These are phyloP conservation scores for Aspergillus sparsus DNA, from an alignment of 495 filamentous ascomycete genomes.

Conservation along the genomic window DNA sequence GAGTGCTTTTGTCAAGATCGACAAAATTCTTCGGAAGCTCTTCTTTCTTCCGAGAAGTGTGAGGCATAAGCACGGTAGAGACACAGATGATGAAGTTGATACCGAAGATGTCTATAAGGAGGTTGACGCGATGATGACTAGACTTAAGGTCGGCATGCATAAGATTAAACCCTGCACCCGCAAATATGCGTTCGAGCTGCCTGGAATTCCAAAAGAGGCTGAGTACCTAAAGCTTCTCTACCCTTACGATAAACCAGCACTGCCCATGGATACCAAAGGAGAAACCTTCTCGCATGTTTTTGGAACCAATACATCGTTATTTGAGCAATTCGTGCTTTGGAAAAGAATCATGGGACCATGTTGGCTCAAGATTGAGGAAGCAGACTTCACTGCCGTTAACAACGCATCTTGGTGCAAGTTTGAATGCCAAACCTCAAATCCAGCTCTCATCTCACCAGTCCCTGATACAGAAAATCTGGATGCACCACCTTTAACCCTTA, in stretches of 20 bases:
- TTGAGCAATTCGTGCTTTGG: conserved; percentile 98
- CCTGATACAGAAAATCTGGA: conserved; percentile 77
- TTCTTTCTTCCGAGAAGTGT: conserved; percentile 87
- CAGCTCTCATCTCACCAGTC: conserved; percentile 66
- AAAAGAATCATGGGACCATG: conserved; percentile 98
- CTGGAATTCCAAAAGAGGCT: conserved; percentile 80
- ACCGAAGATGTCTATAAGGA: conserved; percentile 91
- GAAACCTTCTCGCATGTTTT: conserved; percentile 96
- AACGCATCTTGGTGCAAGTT: conserved; percentile 97
- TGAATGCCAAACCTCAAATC: conserved; percentile 78
- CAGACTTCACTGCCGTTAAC: conserved; percentile 78
- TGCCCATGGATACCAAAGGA: conserved; percentile 71
- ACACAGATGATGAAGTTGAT: conserved; percentile 76
- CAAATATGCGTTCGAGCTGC: conserved; percentile 95
- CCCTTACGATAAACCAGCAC: conserved; percentile 74
- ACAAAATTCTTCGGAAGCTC: conserved; percentile 90
- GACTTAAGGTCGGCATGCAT: conserved; percentile 77
- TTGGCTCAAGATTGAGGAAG: conserved; percentile 87
- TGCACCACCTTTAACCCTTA: conserved; percentile 83
- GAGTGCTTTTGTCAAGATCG: conserved; percentile 94
- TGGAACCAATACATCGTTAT: conserved; percentile 88
- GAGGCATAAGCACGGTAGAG: conserved; percentile 61
- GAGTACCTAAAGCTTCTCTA: conserved; percentile 94
- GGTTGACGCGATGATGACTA: conserved; percentile 81
- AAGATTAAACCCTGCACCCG: conserved; percentile 88